Base-by-base conservation (phyloP, 2,329 filamentous ascomycete species). In the Thermothelomyces thermophilus region DNA sequence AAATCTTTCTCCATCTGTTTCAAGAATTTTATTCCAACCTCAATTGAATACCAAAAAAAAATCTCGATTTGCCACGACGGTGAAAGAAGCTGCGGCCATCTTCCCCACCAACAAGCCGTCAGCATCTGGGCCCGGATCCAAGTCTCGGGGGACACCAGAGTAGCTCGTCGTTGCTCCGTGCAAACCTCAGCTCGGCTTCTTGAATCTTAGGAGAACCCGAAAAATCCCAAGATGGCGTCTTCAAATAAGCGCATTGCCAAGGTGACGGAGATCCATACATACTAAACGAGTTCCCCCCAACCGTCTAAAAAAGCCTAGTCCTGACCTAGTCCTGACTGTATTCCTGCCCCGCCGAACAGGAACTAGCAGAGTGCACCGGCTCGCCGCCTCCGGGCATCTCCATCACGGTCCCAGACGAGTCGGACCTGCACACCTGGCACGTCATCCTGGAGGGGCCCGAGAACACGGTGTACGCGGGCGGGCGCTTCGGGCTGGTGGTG, bases 401-500 rank as follows among this genome's bases (percentile, higher is more conserved):
- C 51, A 60, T 80, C 61, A 33, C 62, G 51, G 73, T 80, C 16
- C 66, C 73, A 47, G 63, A 66, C 54, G 71, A 74, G 55, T 57
- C 68, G 41, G 66, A 77, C 64, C 66, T 82, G 48, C 70, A 76
- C 69, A 70, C 62, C 34, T 81, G 78, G 78, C 69, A 73, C 64
- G 63, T 77, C 55, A 67, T 64, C 14, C 66, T 81, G 50, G 35
- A 60, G 2, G 75, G 75, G 1, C 76, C 77, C 0, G 42, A 68
- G 3, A 52, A 57, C 31, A 71, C 73, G 2, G 61, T 69, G 57
- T 82, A 79, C 70, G 63, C 67, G 74, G 83, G 82, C 60, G 90
- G 90, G 63, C 73, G 71, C 58, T 96, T 89, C 77, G 79, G 80
- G 58, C 71, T 96, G 54, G 70, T 83, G 55, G 74, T 95, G 59